Evolutionary conservation across 345 rosid genomes (phyloP).

Genomic region (Dipteronia dyeriana): DNA sequence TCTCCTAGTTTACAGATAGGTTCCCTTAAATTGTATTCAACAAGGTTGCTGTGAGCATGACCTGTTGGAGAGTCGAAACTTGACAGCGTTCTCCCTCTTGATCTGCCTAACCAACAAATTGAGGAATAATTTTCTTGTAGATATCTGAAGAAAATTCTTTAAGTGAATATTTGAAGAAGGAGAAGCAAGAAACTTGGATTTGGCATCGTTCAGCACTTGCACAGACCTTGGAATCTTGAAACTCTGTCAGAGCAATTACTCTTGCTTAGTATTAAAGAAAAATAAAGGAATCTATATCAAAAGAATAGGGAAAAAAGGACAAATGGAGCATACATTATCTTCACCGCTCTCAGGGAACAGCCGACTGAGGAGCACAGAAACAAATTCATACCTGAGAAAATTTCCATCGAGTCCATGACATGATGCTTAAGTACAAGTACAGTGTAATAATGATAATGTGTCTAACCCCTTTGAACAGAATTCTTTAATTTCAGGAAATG

Average conservation of each 20-base stretch:
- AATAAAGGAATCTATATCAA: constrained; percentile 17
- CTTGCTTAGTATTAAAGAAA: constrained; percentile 15
- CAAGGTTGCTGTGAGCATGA: constrained; percentile 25
- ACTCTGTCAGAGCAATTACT: constrained; percentile 35
- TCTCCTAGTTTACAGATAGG: constrained; percentile 21
- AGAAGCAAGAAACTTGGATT: constrained; percentile 30
- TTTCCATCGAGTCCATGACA: constrained; percentile 30
- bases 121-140: constrained; percentile 31
- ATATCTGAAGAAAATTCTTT: constrained; percentile 27
- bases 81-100: constrained; percentile 26
- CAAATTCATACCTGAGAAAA: constrained; percentile 55
- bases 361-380: constrained; percentile 57
- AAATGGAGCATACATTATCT: constrained; percentile 46
- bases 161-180: constrained; percentile 30
- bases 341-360: constrained; percentile 40
- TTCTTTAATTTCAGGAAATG: constrained; percentile 49
- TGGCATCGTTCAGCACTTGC: constrained; percentile 26
- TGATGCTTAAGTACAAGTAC: constrained; percentile 12
- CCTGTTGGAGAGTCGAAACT: constrained; percentile 32
- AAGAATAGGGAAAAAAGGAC: constrained; percentile 6
- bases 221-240: constrained; percentile 26
- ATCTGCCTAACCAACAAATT: constrained; percentile 34
- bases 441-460: constrained; percentile 2
- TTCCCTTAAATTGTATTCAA: constrained; percentile 37
- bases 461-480: constrained; percentile 55